Conservation (phyloP, 2,329 filamentous ascomycete species). For the Capronia epimyces region DNA sequence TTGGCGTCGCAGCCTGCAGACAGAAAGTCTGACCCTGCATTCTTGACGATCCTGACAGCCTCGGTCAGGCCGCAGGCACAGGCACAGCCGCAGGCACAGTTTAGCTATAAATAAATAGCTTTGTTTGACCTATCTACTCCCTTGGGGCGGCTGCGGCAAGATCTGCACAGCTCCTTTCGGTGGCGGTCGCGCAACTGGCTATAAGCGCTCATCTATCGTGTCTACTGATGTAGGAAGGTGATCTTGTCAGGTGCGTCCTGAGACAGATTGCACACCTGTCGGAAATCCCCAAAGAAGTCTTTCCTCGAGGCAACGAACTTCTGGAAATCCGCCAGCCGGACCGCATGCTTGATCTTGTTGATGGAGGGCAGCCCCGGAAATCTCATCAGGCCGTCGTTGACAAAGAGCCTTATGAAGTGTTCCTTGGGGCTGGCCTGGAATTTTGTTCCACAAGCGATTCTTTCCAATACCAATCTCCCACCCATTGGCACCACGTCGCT, state of each 20-base stretch:
- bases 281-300: conserved; percentile 45
- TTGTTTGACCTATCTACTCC: background rate
- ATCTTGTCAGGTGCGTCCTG: conserved; percentile 40
- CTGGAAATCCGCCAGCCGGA: conserved; percentile 41
- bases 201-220: background rate
- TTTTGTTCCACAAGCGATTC: conserved; percentile 41
- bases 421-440: background rate
- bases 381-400: conserved; percentile 53
- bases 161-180: no score
- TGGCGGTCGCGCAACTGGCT: no score
- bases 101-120: background rate
- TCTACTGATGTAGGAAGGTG: conserved; percentile 46
- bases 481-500: conserved; percentile 55
- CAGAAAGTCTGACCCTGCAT: no score
- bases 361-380: conserved; percentile 29
- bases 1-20: background rate
- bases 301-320: conserved; percentile 39
- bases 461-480: conserved; percentile 51
- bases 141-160: background rate
- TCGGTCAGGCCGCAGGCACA: background rate
- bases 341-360: conserved; percentile 38
- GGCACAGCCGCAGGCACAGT: no score
- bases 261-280: conserved; percentile 44
- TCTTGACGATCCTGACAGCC: no score
- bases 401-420: conserved; percentile 48